Evolutionary conservation across 129 eudicot species (phyloP), one percentile per base, ranked within the genome.

Genomic region (Flaveria bidentis): DNA sequence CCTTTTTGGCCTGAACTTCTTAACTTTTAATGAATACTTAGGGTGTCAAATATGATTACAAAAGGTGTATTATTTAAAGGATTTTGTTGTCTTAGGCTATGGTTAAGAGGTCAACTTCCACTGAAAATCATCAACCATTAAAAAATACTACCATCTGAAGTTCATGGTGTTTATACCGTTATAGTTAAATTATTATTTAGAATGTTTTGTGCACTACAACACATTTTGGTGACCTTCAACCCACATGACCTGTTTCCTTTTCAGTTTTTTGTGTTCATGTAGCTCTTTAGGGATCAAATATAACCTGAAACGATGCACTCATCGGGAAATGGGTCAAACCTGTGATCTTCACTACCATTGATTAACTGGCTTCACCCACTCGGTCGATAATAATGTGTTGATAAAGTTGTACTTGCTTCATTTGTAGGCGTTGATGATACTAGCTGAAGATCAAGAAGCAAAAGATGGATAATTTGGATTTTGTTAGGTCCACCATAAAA

Each of bases 371-470:
- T 78, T 56, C 61, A 8, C 44, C 49, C 39, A 26, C 69, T 23
- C 17, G 15, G 42, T 18, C 53, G 30, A 69, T 50, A 70, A 70
- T 78, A n/a, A 58, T 69, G 44, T 78, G 52, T 82, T 85, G 84
- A 85, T 83, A 63, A 84, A 33, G 78, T 72, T 80, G 85, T 55
- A 78, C 79, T 71, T 78, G 76, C 84, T 89, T 86, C 84, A 77
- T 76, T 78, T 90, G 96, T 87, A 87, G 92, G 92, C 73, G 14
- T 76, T 83, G 88, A 87, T 84, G 82, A 90, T 88, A 90, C 89
- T 87, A 87, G 96, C 82, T 90, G 90, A 90, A 87, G 92, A 83
- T 80, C 90, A 79, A 73, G 88, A 90, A 77, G 90, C 85, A 52
- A 78, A 74, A 76, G 65, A 77, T 84, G 85, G 82, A 75, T 85